These are phyloP conservation scores for Coleophoma eucalyptorum DNA, from an alignment of 2,329 filamentous ascomycete species.

Conservation along the genomic window DNA sequence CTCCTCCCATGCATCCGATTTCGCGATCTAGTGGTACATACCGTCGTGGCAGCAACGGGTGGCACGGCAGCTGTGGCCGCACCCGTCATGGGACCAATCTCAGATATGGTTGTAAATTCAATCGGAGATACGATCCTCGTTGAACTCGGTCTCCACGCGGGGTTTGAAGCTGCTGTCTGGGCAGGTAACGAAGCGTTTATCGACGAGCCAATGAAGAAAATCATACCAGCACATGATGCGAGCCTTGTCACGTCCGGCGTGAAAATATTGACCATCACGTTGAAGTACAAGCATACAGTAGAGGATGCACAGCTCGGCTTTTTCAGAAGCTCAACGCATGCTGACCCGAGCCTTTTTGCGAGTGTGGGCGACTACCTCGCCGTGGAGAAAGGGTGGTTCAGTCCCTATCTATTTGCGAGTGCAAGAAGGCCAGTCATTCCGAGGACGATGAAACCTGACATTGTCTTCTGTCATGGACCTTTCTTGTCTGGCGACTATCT, in stretches of 20 bases:
- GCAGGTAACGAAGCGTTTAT: slow-evolving; percentile 7
- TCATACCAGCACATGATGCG: slow-evolving; percentile 9
- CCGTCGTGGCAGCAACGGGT: slow-evolving; percentile 8
- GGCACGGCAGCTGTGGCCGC: slow-evolving; percentile 8
- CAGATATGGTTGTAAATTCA: slow-evolving; percentile 7
- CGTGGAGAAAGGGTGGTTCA: slow-evolving; percentile 10
- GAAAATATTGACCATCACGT: slow-evolving; percentile 9
- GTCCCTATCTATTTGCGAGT: slow-evolving; percentile 10
- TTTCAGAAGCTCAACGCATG: slow-evolving; percentile 9
- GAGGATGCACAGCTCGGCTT: slow-evolving; percentile 9
- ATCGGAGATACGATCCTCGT: slow-evolving; percentile 8
- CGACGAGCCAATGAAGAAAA: slow-evolving; percentile 9
- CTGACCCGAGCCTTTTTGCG: slow-evolving; percentile 9
- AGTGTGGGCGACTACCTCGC: slow-evolving; percentile 8
- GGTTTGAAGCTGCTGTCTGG: slow-evolving; percentile 7
- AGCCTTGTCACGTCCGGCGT: slow-evolving; percentile 7
- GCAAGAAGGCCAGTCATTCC: slow-evolving; percentile 10
- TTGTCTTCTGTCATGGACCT: slow-evolving; percentile 10
- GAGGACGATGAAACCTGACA: slow-evolving; percentile 9
- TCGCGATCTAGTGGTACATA: slow-evolving; percentile 9
- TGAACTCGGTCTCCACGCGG: slow-evolving; percentile 8
- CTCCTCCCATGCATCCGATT: slow-evolving; percentile 10
- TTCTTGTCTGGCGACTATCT: slow-evolving; percentile 9
- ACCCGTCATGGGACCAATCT: slow-evolving; percentile 9
- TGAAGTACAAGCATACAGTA: slow-evolving; percentile 10